Base-by-base conservation (phyloP, 2,329 filamentous ascomycete species). In the Podosphaera fusca region DNA sequence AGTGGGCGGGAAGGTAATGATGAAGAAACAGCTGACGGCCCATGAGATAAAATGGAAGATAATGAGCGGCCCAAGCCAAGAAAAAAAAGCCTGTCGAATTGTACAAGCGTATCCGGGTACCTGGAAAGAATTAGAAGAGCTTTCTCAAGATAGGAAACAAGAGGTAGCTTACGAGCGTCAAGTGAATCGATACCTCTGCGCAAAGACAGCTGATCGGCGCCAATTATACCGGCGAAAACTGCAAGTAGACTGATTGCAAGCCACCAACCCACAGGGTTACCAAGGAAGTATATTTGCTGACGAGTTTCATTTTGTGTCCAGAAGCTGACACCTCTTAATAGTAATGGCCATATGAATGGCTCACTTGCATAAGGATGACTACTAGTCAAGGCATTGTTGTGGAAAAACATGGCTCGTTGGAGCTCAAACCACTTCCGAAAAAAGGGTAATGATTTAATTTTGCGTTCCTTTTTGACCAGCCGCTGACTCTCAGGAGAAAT, bases 81-180 rank as follows among this genome's bases (percentile, higher is more conserved):
- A 95, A 96, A 75, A 98, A 94, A 79, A 98, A 98, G 31, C 92
- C 92, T 0, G 92, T 96, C 57, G 88, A 95, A 76, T 96, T 96
- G 73, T 98, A 98, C 55, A 98, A 78, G 61, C 89, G 88, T 31
- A 86, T 89, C 62, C 92, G 89, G 35, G 92, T 88, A 62, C 88
- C 88, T 84, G 67, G 54, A 59, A 53, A 57, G 56, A 52, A 66
- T 74, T 67, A 73, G 38, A 45, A 9, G 9, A 29, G 7, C 12
- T 10, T 31, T 49, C 12, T 33, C n/a, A 33, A 21, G 9, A 30
- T 42, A n/a, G 42, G 14, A 21, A 12, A 12, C 12, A 5, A 6
- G 36, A 30, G 31, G 30, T 31, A 36, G 84, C 88, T 82, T 78
- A 92, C 90, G 87, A 68, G 83, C 81, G 71, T 96, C 92, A 58